phyloP scores from a whole-genome alignment of 225 moss, liverwort and hornwort species.

The Neckera pumila region DNA sequence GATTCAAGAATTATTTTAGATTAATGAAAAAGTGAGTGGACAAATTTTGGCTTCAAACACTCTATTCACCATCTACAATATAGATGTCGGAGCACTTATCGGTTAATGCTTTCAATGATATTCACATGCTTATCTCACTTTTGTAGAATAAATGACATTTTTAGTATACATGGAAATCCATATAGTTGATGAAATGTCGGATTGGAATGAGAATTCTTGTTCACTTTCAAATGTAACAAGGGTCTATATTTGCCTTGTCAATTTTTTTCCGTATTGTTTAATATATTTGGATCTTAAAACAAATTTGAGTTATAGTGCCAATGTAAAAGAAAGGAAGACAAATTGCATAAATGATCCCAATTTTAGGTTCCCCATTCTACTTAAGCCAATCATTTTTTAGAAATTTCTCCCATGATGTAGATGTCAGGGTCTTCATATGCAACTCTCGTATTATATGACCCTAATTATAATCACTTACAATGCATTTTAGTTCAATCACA shows the following conservation, averaged over 20 bases:
- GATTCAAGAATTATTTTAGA: background rate
- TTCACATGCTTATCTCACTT: background rate
- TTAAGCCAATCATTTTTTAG: background rate
- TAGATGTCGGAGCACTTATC: rapidly evolving
- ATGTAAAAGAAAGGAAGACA: background rate
- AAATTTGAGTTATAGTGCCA: background rate
- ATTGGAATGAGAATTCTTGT: background rate
- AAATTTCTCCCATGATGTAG: rapidly evolving
- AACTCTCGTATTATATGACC: rapidly evolving
- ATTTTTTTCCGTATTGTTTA: rapidly evolving
- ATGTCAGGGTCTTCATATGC: rapidly evolving
- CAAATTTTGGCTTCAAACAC: background rate
- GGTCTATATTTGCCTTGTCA: rapidly evolving
- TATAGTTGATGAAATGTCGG: background rate
- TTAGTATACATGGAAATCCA: background rate
- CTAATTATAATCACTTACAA: background rate
- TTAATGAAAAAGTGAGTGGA: background rate
- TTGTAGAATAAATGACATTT: background rate
- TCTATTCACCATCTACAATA: background rate
- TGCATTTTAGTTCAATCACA: background rate
- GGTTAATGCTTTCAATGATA: background rate
- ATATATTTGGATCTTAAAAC: rapidly evolving
- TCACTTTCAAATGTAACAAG: background rate
- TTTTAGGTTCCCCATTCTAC: rapidly evolving
- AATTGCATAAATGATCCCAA: background rate